Base-by-base conservation (phyloP, 2,329 filamentous ascomycete genomes). In the Herpotrichia juniperi region DNA sequence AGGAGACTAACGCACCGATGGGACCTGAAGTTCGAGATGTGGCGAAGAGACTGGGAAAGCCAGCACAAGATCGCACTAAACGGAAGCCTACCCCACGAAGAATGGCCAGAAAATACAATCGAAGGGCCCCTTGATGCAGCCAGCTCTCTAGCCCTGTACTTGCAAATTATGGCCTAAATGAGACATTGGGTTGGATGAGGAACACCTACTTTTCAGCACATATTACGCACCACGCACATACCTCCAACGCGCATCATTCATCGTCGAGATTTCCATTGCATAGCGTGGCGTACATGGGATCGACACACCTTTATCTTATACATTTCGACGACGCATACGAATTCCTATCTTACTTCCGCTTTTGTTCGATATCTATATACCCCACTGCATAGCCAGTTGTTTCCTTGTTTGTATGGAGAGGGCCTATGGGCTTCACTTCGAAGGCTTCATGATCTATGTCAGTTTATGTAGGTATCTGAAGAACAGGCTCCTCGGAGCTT, bases 21-120 rank as follows among this genome's bases (percentile, higher is more conserved):
- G 76, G 69, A 74, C 34, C 61, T 77, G 28, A 69, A 68, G 44
- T 71, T 69, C 40, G 74, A 75, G 31, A 72, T 77, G 6, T 72
- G 73, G 63, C 63, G 66, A 10, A 69, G 64, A 51, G 68, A 69
- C 43, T 73, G 68, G 68, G 69, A 73, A 42, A 58, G 52, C 9
- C 61, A 72, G 43, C 57, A 71, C 39, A 51, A 53, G 30, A 57
- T 51, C 16, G 47, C 54, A 9, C 54, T 72, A 2, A 51, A 50
- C 5, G 55, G 59, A 17, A 48, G 42, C 25, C 52, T 73, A 5
- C 66, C 68, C 19, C 65, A 67, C 25, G 67, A 66, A 24, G 56
- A 63, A 24, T 74, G 67, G 66, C 71, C 70, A 1, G 48, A 63
- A n/a, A 47, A 56, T 12, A 45, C 52, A n/a, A 47, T 56, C 10